Conservation (phyloP, 2,329 filamentous ascomycete genomes). For the Sporothrix brasiliensis region DNA sequence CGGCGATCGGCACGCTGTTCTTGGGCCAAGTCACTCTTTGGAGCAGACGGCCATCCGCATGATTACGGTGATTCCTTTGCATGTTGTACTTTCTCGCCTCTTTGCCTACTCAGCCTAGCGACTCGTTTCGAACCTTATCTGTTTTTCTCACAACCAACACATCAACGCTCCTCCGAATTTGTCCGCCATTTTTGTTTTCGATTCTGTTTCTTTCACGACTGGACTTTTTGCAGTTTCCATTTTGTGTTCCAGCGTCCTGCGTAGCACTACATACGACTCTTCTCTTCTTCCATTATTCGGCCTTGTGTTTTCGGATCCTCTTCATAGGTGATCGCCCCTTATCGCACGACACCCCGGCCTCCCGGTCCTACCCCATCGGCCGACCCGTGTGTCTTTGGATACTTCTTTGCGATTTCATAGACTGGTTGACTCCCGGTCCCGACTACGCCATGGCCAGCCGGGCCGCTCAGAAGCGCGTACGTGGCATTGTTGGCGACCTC, state of each 20-base stretch:
- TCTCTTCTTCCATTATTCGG: not conserved
- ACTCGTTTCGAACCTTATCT: not conserved
- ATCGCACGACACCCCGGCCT: slow-evolving; percentile 2
- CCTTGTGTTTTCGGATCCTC: not conserved
- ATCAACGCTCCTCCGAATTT: not conserved
- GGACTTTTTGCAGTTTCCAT: not conserved
- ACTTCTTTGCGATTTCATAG: not conserved
- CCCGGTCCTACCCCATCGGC: not conserved
- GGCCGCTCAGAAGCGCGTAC: slow-evolving; percentile 71
- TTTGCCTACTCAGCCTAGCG: slow-evolving; percentile 12
- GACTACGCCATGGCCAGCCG: slow-evolving; percentile 65
- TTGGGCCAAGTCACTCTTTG: not conserved
- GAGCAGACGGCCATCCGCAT: not conserved
- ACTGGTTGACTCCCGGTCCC: not conserved
- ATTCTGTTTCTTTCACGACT: not conserved
- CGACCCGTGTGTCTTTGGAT: not conserved
- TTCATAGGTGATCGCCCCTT: not conserved
- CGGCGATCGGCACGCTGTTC: not conserved
- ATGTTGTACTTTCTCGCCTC: not conserved
- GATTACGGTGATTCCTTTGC: not conserved
- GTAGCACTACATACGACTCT: too few species aligned
- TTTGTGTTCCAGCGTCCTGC: not conserved
- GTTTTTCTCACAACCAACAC: not conserved
- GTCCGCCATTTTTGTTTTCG: not conserved
- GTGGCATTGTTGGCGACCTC: not conserved